phyloP scores from a whole-genome alignment of 2,329 filamentous ascomycete genomes.

The Paraconiothyrium sp. region DNA sequence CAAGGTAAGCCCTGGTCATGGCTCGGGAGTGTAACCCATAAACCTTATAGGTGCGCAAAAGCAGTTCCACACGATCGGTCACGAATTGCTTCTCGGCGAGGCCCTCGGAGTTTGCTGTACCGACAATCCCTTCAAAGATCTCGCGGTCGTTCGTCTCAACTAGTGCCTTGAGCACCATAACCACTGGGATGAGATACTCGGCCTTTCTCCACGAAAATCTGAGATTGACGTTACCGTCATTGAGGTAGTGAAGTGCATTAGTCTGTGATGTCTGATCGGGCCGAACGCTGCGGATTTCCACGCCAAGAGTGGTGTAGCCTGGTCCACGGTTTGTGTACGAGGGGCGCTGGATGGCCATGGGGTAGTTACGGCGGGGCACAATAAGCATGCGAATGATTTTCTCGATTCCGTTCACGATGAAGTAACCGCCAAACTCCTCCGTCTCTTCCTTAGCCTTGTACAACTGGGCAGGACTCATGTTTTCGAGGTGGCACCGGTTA shows the following conservation, averaged over 20 bases:
- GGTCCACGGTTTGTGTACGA: slow-evolving; percentile 89
- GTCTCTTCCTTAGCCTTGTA: slow-evolving; percentile 92
- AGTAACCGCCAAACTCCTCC: slow-evolving; percentile 95
- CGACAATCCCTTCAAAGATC: slow-evolving; percentile 93
- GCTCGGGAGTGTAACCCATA: slow-evolving; percentile 84
- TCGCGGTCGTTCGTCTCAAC: slow-evolving; percentile 96
- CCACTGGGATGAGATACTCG: slow-evolving; percentile 92
- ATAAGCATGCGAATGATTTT: slow-evolving; percentile 94
- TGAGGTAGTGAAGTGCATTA: slow-evolving; percentile 95
- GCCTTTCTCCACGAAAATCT: slow-evolving; percentile 98
- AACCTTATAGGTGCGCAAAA: slow-evolving; percentile 91
- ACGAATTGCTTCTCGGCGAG: slow-evolving; percentile 87
- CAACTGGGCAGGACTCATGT: slow-evolving; percentile 81
- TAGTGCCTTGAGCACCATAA: slow-evolving; percentile 96
- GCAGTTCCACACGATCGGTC: slow-evolving; percentile 90
- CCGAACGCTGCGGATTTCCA: slow-evolving; percentile 89
- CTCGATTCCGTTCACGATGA: slow-evolving; percentile 96
- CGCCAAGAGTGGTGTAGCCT: slow-evolving; percentile 87
- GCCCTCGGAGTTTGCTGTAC: slow-evolving; percentile 77
- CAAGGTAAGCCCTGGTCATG: slow-evolving; percentile 86
- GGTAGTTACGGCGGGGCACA: slow-evolving; percentile 90
- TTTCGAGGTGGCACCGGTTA: slow-evolving; percentile 89
- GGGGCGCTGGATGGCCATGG: slow-evolving; percentile 89
- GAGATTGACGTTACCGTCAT: slow-evolving; percentile 95
- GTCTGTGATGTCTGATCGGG: slow-evolving; percentile 99